Evolutionary conservation across 116 monocot species (phyloP), one percentile per base, ranked within the genome.

Genomic region (Iris pallida): DNA sequence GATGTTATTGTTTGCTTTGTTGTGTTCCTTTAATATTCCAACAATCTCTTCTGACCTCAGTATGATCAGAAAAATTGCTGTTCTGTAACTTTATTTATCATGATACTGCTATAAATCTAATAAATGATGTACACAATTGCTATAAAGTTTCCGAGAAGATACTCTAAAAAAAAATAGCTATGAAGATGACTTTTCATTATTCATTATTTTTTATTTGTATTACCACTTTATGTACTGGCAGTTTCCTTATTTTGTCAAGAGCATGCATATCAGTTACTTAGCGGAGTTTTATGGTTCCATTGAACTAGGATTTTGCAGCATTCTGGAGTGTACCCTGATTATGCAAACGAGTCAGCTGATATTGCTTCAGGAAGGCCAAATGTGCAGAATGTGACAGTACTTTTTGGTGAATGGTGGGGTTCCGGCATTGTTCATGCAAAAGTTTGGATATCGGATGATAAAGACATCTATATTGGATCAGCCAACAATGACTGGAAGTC

Each of bases 401-500:
- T 82, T 52, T 74, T 91, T 42, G 60, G 72, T 47, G 71, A 90
- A 65, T 96, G 91, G 91, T 96, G 88, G 86, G 96, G 96, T 18
- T 89, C 86, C 20, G 96, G 96, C 54, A 81, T 96, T 73, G 84
- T 96, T 20, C 96, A 96, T 84, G 83, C 91, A 20, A 95, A 95
- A 82, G 91, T 95, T 64, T 95, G 95, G 95, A 79, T 95, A 76
- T 95, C 95, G 43, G 95, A 95, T 75, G 63, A 55, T 47, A 76
- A 81, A 64, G 84, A 89, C 72, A 63, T 89, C 30, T 91, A 96
- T 70, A 87, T 96, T 46, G 96, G 96, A 19, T 96, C 91, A 20
- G 96, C 92, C 20, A 96, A 95, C 68, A 95, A 91, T 68, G 96
- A 96, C 51, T 96, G 96, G 96, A 96, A 96, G 75, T 96, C 96